Conservation (phyloP, 2,329 filamentous ascomycete genomes). For the Hypoxylon sp. region DNA sequence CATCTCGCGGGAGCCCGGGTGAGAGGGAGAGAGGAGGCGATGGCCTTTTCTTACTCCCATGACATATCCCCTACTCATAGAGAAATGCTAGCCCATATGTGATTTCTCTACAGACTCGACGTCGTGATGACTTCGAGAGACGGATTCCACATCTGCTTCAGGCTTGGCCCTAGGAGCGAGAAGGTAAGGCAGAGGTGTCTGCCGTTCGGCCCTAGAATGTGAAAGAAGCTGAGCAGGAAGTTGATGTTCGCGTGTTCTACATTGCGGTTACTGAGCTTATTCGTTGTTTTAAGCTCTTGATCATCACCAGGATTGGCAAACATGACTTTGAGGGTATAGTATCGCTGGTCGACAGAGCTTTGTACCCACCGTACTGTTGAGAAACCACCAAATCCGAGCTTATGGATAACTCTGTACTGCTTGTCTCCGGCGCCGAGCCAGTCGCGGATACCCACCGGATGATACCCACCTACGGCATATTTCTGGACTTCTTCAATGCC, state of each 20-base stretch:
- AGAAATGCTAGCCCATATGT: not conserved
- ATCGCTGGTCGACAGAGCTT: not conserved
- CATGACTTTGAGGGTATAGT: not conserved
- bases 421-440: not conserved
- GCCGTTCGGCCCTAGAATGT: not conserved
- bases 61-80: not conserved
- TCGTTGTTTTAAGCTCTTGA: not conserved
- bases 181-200: not conserved
- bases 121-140: not conserved
- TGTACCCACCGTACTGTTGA: not conserved
- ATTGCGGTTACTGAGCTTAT: not conserved
- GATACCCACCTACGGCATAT: not conserved
- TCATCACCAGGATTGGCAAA: not conserved
- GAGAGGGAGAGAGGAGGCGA: too few species aligned
- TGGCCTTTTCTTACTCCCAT: not conserved
- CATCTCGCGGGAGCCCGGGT: not conserved
- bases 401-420: not conserved
- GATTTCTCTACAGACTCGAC: not conserved
- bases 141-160: not conserved
- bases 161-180: not conserved
- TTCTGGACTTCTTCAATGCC: not conserved
- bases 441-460: not conserved
- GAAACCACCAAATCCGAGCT: not conserved
- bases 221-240: not conserved
- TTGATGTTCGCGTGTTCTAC: not conserved